Percentiles rank a stretch among this genome's conserved stretches.
These are phyloP conservation scores for Staphylotrichum tortipilum DNA, from an alignment of 495 filamentous ascomycete genomes.

Conservation along the genomic window DNA sequence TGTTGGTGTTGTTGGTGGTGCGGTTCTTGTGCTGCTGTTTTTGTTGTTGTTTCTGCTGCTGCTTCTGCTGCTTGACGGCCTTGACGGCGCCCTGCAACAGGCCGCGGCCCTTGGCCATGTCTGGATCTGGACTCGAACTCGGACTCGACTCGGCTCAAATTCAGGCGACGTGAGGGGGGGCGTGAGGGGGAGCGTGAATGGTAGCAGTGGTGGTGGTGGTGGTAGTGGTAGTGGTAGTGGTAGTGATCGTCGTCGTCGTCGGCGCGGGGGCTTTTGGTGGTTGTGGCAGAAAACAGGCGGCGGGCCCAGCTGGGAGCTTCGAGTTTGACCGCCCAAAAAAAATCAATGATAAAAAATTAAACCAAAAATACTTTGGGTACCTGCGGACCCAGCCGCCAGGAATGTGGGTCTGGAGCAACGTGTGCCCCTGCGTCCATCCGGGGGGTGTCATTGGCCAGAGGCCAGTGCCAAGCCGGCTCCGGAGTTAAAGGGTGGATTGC, in stretches of 20 bases:
- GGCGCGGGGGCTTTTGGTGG: too few relatives aligned
- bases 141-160: too few relatives aligned
- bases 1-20: too few relatives aligned
- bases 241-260: too few relatives aligned
- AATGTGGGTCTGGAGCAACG: not conserved
- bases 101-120: conserved; percentile 14
- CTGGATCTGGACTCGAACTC: not conserved
- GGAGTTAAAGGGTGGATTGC: not conserved
- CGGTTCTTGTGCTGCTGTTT: too few relatives aligned
- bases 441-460: not conserved
- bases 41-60: too few relatives aligned
- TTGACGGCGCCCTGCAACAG: conserved; percentile 15
- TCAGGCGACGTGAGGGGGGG: too few relatives aligned
- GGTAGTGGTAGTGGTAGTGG: too few relatives aligned
- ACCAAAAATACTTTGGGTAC: not conserved
- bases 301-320: conserved; percentile 4
- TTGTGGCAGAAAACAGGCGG: not conserved
- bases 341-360: too few relatives aligned
- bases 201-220: too few relatives aligned
- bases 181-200: too few relatives aligned
- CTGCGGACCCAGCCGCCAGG: conserved; percentile 14
- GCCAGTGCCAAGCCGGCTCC: conserved; percentile 12
- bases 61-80: conserved; percentile 14
- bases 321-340: conserved; percentile 12
- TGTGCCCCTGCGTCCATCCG: not conserved